Evolutionary conservation across 2,329 filamentous ascomycete species (phyloP).

Genomic region (Rhytidhysteron rufulum): DNA sequence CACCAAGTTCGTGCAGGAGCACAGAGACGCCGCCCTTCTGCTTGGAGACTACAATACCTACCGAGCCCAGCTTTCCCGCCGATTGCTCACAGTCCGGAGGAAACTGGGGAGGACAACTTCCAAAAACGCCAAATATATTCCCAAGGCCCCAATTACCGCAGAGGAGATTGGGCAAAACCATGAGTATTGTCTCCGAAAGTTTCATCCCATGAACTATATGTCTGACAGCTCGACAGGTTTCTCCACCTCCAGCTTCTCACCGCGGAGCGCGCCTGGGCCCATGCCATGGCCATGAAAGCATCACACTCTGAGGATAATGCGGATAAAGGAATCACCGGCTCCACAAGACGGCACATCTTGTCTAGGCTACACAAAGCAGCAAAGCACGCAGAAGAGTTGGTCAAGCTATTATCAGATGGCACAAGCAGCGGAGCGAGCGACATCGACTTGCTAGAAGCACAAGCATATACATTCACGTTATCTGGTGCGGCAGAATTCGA

Average conservation of each 20-base stretch:
- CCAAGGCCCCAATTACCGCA: conserved; percentile 66
- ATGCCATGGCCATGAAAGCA: conserved; percentile 92
- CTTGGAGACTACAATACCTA: conserved; percentile 88
- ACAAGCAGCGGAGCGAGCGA: conserved; percentile 61
- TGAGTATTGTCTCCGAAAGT: conserved; percentile 67
- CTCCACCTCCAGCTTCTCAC: conserved; percentile 76
- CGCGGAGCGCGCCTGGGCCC: conserved; percentile 88
- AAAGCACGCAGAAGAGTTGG: conserved; percentile 64
- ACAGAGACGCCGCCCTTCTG: conserved; percentile 77
- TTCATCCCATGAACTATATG: conserved; percentile 2
- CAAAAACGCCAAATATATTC: conserved; percentile 80
- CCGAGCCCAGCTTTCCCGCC: conserved; percentile 72
- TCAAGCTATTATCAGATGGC: conserved; percentile 61
- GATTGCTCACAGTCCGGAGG: conserved; percentile 77
- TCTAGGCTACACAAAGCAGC: conserved; percentile 81
- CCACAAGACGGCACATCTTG: conserved; percentile 81
- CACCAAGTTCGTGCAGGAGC: conserved; percentile 75
- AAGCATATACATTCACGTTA: conserved; percentile 75
- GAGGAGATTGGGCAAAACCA: conserved; percentile 70
- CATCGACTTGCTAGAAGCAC: conserved; percentile 76
- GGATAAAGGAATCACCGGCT: conserved; percentile 69
- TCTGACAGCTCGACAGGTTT: conserved; percentile 55
- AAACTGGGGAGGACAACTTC: conserved; percentile 79
- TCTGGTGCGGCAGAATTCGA: conserved; percentile 78
- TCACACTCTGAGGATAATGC: conserved; percentile 71